Evolutionary conservation across 1,284 basidiomycete genomes (phyloP).

Genomic region (Somion occarium): DNA sequence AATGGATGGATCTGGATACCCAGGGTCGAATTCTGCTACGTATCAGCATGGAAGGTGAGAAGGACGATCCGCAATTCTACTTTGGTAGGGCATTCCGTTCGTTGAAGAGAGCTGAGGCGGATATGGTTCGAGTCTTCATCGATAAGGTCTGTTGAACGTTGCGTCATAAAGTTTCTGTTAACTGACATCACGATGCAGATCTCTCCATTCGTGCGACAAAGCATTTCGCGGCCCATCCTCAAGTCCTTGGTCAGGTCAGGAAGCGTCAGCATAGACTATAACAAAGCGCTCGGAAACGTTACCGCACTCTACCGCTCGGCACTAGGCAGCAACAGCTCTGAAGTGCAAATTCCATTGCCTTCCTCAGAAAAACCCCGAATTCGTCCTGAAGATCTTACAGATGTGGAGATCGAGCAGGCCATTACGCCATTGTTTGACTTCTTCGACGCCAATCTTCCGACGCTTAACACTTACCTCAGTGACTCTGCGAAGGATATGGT

Average conservation of each 20-base stretch:
- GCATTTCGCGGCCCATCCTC: slow-evolving; percentile 75
- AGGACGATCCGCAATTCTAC: slow-evolving; percentile 97
- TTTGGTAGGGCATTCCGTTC: slow-evolving; percentile 96
- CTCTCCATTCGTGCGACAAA: slow-evolving; percentile 90
- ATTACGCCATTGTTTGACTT: slow-evolving; percentile 95
- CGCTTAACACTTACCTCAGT: slow-evolving; percentile 85
- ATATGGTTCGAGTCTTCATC: slow-evolving; percentile 96
- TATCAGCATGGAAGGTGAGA: slow-evolving; percentile 98
- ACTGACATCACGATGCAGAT: slow-evolving; percentile 53
- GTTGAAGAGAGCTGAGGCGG: slow-evolving; percentile 89
- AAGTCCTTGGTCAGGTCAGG: slow-evolving; percentile 73
- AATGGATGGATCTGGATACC: slow-evolving; percentile 91
- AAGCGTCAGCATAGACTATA: slow-evolving; percentile 69
- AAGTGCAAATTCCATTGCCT: slow-evolving; percentile 78
- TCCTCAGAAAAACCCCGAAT: slow-evolving; percentile 64
- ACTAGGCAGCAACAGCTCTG: slow-evolving; percentile 53
- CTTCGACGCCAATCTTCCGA: slow-evolving; percentile 91
- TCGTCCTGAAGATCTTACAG: slow-evolving; percentile 74
- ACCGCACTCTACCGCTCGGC: slow-evolving; percentile 79
- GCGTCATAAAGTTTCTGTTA: not conserved
- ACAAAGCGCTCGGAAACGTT: slow-evolving; percentile 76
- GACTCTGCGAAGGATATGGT: slow-evolving; percentile 88
- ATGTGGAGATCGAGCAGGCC: slow-evolving; percentile 93
- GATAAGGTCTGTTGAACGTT: slow-evolving; percentile 71
- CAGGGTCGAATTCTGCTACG: slow-evolving; percentile 83